Conservation (phyloP, 2,329 filamentous ascomycete genomes). For the Pseudogymnoascus sp. region DNA sequence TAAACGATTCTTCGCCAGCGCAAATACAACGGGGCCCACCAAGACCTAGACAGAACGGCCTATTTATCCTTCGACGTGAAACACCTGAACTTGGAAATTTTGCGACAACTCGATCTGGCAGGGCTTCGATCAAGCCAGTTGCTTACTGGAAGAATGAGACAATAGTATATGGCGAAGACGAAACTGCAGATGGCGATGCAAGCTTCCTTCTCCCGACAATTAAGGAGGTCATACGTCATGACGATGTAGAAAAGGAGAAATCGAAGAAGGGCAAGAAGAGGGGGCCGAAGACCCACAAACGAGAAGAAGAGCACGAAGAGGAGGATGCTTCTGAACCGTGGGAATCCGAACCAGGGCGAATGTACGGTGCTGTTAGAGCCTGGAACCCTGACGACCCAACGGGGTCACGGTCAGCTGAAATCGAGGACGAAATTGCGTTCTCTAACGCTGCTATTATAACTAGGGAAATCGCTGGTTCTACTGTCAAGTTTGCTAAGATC, state of each 20-base stretch:
- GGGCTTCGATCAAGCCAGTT: conserved; percentile 70
- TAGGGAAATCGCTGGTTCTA: conserved; percentile 53
- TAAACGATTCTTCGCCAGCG: conserved; percentile 14
- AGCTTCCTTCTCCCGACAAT: conserved; percentile 62
- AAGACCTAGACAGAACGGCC: conserved; percentile 38
- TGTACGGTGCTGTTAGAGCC: conserved; percentile 55
- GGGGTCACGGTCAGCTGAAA: conserved; percentile 45
- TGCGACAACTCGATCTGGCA: conserved; percentile 64
- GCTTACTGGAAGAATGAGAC: conserved; percentile 84
- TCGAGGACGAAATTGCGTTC: conserved; percentile 48
- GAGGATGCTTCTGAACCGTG: conserved; percentile 59
- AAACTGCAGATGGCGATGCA: conserved; percentile 42
- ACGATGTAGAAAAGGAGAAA: conserved; percentile 46
- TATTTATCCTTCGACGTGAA: conserved; percentile 44
- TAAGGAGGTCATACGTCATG: conserved; percentile 69
- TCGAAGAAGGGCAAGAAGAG: conserved; percentile 14
- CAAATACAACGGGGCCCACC: conserved; percentile 27
- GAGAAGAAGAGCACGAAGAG: conserved; percentile 35
- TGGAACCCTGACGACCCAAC: conserved; percentile 58
- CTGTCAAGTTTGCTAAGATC: conserved; percentile 85
- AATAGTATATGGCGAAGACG: conserved; percentile 60
- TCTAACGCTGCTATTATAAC: conserved; percentile 46
- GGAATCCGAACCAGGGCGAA: conserved; percentile 60
- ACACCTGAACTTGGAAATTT: conserved; percentile 33
- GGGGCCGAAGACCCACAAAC: conserved; percentile 17